Base-by-base conservation (phyloP, 495 filamentous ascomycete species). In the Bacidia gigantensis region DNA sequence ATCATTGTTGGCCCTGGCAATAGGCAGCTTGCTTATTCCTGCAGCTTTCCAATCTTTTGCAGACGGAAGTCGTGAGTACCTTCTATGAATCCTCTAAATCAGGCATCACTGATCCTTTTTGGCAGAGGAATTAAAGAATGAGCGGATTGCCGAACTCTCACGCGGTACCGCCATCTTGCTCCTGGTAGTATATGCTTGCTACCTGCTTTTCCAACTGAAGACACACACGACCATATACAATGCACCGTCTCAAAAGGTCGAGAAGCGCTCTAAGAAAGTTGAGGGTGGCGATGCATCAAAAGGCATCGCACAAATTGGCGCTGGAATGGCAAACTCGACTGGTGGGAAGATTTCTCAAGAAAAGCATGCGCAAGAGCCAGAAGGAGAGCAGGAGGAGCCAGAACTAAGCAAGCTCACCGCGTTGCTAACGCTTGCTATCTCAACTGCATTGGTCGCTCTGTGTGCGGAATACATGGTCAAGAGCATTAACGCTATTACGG, bases 391-490 rank as follows among this genome's bases (percentile, higher is more conserved):
- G 0, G 87, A 94, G 60, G 71, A 78, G 56, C 86, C 89, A 0
- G 78, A 86, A 57, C 71, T 95, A 9, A 76, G 77, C 22, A 69
- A 89, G 39, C 58, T 58, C 32, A 82, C 85, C 40, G 88, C 89
- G 2, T 32, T 92, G 5, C 65, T 77, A 41, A 87, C 84, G 0
- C 76, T 97, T 7, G 70, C 69, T 11, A 68, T 76, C 29, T 80
- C 83, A 1, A 96, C 89, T 3, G 80, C 79, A 12, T 69, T 95
- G 29, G 86, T 96, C 49, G 89, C 83, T 17, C 69, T 94, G 32
- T 95, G 89, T 62, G 86, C 89, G 17, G 89, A 96, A 62, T 94
- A 80, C 63, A 88, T 96, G 79, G 87, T 94, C 20, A 71, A 79
- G 51, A 78, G 80, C 41, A 95, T 96, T 66, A 69, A 80, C 52